Percentiles rank a stretch among this genome's conserved stretches.
phyloP scores from a whole-genome alignment of 192 early-diverging fungal species.

The Coemansia guatemalensis region DNA sequence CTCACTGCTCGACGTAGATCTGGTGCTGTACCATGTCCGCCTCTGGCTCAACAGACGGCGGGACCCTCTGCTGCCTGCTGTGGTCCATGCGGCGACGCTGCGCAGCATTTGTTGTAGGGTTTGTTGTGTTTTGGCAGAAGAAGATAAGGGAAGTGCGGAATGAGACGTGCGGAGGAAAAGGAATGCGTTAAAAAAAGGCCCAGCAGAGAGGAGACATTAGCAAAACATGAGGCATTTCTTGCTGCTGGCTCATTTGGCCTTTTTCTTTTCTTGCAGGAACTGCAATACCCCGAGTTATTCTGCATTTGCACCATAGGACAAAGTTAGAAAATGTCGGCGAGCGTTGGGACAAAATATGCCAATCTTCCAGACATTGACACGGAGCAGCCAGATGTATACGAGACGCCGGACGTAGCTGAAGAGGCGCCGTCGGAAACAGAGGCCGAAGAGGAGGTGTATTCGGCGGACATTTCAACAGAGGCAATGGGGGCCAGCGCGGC shows the following conservation, averaged over 20 bases:
- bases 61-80: background rate
- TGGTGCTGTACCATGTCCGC: background rate
- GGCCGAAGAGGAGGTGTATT: slow-evolving; percentile 17
- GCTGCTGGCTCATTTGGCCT: background rate
- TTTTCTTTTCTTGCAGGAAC: background rate
- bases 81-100: background rate
- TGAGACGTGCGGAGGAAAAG: background rate
- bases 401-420: slow-evolving; percentile 64
- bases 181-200: background rate
- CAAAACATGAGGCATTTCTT: background rate
- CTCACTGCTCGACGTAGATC: background rate
- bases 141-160: background rate
- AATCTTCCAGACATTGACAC: slow-evolving; percentile 75
- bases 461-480: slow-evolving; percentile 26
- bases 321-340: slow-evolving; percentile 22
- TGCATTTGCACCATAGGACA: background rate
- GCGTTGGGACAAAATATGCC: slow-evolving; percentile 65
- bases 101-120: background rate
- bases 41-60: background rate
- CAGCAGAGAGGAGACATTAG: background rate
- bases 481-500: slow-evolving; percentile 5
- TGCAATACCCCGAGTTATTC: background rate
- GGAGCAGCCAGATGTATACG: slow-evolving; percentile 77
- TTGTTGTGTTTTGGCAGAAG: too few species aligned
- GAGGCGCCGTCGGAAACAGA: slow-evolving; percentile 14